Evolutionary conservation across 2,329 filamentous ascomycete species (phyloP), one percentile per base, ranked within the genome.

Genomic region (Metarhizium guizhouense): DNA sequence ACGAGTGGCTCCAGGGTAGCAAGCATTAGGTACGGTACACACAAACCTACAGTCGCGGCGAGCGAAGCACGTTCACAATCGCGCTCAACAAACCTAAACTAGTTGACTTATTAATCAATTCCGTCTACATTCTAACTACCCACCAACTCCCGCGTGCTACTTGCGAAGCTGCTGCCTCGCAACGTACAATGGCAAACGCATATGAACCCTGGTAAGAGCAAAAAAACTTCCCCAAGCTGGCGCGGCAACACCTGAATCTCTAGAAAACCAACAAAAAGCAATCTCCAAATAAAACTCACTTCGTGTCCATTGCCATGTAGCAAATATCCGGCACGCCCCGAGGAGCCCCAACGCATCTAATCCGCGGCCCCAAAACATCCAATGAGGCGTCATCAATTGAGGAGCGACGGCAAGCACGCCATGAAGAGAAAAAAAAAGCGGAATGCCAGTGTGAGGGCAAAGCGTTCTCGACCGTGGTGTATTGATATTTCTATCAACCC

Each of bases 61-160:
- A 5, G 38, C 38, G 7, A 11, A 40, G 14, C 38, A 40, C 38
- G 8, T 40, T 40, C 38, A 16, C 38, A 14, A 14, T 40, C 13
- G 16, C 38, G 13, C 2, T 13, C 10, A 40, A 7, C 38, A 40
- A 40, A 40, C 38, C 13, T 16, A 11, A 40, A 4, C 38, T 30
- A 14, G 43, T 47, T 57, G 42, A 55, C 53, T 49, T 52, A 16
- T 54, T 59, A 47, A 55, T 61, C 56, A 57, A 60, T 60, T 59
- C 52, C 54, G 43, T 57, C 57, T 61, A 60, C 55, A 51, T 57
- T 55, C 51, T 58, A 54, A 57, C 51, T 57, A 54, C 57, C 59
- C 58, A 57, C 59, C 54, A 60, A 61, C 53, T 50, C 56, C 56
- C 52, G 53, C 51, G 50, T 49, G 51, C 36, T 38, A 29, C 51